A percentile compares a stretch with the other conserved stretches of the same genome.
Evolutionary conservation across 306 rosid genomes (phyloP).

Genomic region (Pterocarpus santalinus): DNA sequence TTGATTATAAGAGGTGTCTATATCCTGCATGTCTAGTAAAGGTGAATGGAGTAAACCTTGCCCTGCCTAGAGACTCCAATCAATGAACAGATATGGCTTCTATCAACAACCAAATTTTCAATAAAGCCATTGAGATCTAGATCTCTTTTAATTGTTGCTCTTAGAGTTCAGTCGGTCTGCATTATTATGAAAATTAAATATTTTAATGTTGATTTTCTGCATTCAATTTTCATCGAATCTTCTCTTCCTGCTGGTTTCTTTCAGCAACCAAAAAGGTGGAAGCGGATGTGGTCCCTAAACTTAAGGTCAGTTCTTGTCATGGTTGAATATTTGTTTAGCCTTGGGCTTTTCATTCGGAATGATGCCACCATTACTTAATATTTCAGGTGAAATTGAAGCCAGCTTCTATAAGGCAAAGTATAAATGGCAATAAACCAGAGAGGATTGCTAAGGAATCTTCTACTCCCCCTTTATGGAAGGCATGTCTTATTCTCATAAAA

Average conservation of each 20-base stretch:
- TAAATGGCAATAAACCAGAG: constrained; percentile 35
- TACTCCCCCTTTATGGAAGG: constrained; percentile 46
- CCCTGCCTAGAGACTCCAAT: too few species aligned
- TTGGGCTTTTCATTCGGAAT: background rate
- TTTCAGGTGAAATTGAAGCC: constrained; percentile 54
- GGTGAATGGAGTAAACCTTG: background rate
- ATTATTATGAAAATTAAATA: too few species aligned
- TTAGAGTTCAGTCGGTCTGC: background rate
- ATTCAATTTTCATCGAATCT: too few species aligned
- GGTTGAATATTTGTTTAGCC: background rate
- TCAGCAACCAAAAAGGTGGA: constrained; percentile 53
- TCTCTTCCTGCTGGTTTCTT: constrained; percentile 19
- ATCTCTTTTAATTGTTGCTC: background rate
- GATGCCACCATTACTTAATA: constrained; percentile 16
- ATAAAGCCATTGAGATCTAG: too few species aligned
- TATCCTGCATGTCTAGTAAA: background rate
- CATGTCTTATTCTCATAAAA: constrained; percentile 7
- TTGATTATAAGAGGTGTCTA: too few species aligned
- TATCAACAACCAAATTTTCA: too few species aligned
- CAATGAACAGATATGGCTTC: too few species aligned
- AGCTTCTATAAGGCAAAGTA: constrained; percentile 39
- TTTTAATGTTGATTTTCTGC: too few species aligned
- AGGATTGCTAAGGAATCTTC: constrained; percentile 32
- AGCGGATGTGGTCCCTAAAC: constrained; percentile 40
- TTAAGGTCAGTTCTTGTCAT: constrained; percentile 51